Conservation (phyloP, 2,329 filamentous ascomycete species). For the Neocucurbitaria cava region DNA sequence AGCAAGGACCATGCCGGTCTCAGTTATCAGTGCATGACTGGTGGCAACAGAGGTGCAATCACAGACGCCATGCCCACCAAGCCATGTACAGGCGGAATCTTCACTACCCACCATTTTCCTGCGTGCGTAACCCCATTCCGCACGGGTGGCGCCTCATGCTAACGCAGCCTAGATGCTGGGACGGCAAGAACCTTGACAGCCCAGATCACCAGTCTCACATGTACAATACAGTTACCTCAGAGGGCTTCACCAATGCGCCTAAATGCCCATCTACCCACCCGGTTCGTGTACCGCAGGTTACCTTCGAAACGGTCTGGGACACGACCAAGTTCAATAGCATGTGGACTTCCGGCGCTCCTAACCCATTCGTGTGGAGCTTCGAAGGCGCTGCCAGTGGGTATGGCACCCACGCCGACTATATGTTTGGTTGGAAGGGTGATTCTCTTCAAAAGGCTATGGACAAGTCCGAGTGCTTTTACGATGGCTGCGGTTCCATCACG, state of each 20-base stretch:
- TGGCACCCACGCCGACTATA: slow-evolving; percentile 34
- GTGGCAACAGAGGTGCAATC: slow-evolving; percentile 25
- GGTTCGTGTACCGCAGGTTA: slow-evolving; percentile 31
- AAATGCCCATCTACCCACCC: slow-evolving; percentile 30
- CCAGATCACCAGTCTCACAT: slow-evolving; percentile 62
- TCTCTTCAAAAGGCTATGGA: slow-evolving; percentile 22
- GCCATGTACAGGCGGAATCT: slow-evolving; percentile 34
- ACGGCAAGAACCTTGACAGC: slow-evolving; percentile 58
- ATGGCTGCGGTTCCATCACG: slow-evolving; percentile 27
- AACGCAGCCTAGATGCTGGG: slow-evolving; percentile 46
- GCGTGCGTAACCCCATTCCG: slow-evolving; percentile 17
- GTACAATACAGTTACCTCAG: slow-evolving; percentile 28
- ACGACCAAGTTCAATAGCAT: slow-evolving; percentile 33
- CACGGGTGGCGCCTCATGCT: background rate
- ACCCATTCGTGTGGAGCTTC: slow-evolving; percentile 31
- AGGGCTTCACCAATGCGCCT: slow-evolving; percentile 30
- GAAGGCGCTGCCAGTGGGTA: slow-evolving; percentile 17
- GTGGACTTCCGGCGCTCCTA: slow-evolving; percentile 24
- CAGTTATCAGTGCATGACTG: slow-evolving; percentile 29
- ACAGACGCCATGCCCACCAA: slow-evolving; percentile 27
- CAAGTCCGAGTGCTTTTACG: slow-evolving; percentile 27
- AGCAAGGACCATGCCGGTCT: slow-evolving; percentile 26
- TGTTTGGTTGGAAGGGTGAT: slow-evolving; percentile 31
- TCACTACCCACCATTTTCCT: slow-evolving; percentile 34
- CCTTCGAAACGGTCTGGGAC: slow-evolving; percentile 33